A percentile compares a stretch with the other conserved stretches of the same genome.
Evolutionary conservation across 2,329 filamentous ascomycete genomes (phyloP).

Genomic region (Fusarium sp.): DNA sequence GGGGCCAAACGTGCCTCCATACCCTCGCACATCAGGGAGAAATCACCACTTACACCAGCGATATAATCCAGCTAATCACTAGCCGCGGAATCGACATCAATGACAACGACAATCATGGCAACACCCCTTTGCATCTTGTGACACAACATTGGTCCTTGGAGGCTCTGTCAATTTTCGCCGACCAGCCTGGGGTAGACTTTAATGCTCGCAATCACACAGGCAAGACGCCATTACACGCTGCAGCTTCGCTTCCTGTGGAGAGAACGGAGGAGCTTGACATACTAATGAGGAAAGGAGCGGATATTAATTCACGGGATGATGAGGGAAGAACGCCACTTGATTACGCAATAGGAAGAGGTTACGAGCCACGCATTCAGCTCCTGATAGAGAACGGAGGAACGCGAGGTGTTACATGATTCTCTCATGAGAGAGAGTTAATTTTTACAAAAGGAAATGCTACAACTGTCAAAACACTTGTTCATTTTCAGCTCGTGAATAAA

Average conservation of each 20-base stretch:
- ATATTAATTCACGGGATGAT: background rate
- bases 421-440: accelerated
- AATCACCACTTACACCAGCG: accelerated
- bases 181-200: accelerated
- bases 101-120: accelerated
- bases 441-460: accelerated
- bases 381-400: accelerated
- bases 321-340: background rate
- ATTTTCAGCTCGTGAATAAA: accelerated
- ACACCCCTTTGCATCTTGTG: accelerated
- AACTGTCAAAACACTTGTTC: accelerated
- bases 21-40: accelerated
- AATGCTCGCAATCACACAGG: background rate
- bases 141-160: accelerated
- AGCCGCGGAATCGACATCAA: accelerated
- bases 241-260: no score
- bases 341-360: accelerated
- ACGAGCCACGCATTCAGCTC: accelerated
- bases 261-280: accelerated
- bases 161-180: accelerated
- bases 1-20: background rate
- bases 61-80: accelerated
- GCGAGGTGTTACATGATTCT: no score
- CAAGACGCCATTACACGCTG: background rate
- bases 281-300: background rate